phyloP scores from a whole-genome alignment of 306 rosid genomes.

The Quercus suber region DNA sequence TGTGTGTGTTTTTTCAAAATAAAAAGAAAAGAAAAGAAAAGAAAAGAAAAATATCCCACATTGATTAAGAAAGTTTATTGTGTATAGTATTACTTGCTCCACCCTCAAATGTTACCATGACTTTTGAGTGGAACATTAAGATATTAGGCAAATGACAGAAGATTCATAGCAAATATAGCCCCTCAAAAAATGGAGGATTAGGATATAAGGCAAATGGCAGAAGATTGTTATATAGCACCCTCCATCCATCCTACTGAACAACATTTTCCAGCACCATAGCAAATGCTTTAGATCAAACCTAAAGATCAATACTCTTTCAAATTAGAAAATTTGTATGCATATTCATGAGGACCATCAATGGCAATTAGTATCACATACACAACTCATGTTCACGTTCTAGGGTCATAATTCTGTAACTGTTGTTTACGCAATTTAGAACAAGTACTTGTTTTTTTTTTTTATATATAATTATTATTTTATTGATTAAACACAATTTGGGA shows the following conservation, averaged over 20 bases:
- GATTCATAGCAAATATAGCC: too few species aligned
- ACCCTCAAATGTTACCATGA: rapidly evolving
- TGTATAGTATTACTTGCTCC: too few species aligned
- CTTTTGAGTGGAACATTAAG: too few species aligned
- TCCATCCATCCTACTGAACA: not conserved
- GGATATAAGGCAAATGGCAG: too few species aligned
- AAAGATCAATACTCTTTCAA: not conserved
- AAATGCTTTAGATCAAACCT: not conserved
- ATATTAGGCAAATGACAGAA: too few species aligned
- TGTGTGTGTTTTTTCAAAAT: too few species aligned
- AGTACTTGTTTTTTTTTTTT: too few species aligned
- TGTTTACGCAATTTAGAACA: constrained; percentile 51
- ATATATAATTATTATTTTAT: too few species aligned
- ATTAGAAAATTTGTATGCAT: not conserved
- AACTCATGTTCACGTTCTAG: constrained; percentile 26
- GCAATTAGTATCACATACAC: constrained; percentile 13
- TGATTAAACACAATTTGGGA: too few species aligned
- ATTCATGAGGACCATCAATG: not conserved
- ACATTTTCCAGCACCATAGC: not conserved
- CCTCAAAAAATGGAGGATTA: too few species aligned
- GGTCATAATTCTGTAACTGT: constrained; percentile 23
- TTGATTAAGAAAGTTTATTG: too few species aligned
- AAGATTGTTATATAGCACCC: not conserved
- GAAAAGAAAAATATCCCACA: rapidly evolving
- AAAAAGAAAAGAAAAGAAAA: too few species aligned